Evolutionary conservation across 176 grass and related monocot genomes (phyloP).

Genomic region (Carex pumila): DNA sequence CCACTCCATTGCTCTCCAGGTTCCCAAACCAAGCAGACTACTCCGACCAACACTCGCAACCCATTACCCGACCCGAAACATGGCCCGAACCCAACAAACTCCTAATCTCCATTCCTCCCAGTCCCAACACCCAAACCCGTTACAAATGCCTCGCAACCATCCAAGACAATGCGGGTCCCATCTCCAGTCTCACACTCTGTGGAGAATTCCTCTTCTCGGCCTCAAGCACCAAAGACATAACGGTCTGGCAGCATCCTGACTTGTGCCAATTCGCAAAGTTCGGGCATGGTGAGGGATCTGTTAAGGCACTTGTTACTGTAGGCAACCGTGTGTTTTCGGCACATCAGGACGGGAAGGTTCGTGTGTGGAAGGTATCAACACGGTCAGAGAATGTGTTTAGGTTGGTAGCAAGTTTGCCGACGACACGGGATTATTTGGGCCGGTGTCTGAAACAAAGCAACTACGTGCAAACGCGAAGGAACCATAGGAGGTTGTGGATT

Average conservation of each 20-base stretch:
- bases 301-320: slow-evolving; percentile 68
- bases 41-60: not conserved
- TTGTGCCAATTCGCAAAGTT: slow-evolving; percentile 67
- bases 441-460: slow-evolving; percentile 56
- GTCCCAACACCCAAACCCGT: not conserved
- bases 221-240: slow-evolving; percentile 67
- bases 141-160: slow-evolving; percentile 63
- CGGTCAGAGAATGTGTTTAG: slow-evolving; percentile 74
- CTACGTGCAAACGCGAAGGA: slow-evolving; percentile 55
- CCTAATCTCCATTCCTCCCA: not conserved
- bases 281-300: slow-evolving; percentile 50
- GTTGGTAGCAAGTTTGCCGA: slow-evolving; percentile 68
- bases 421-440: slow-evolving; percentile 62
- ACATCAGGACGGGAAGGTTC: slow-evolving; percentile 77
- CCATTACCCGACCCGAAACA: not conserved
- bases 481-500: slow-evolving; percentile 69
- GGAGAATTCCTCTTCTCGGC: slow-evolving; percentile 91
- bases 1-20: slow-evolving; percentile 22
- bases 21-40: not conserved
- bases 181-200: slow-evolving; percentile 73
- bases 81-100: not conserved
- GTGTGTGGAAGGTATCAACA: slow-evolving; percentile 71
- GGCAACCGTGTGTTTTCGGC: slow-evolving; percentile 76
- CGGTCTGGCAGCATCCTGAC: slow-evolving; percentile 80
- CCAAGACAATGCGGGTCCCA: slow-evolving; percentile 45